Evolutionary conservation across 495 filamentous ascomycete species (phyloP), one percentile per base, ranked within the genome.

Genomic region (Neurospora cerealis): DNA sequence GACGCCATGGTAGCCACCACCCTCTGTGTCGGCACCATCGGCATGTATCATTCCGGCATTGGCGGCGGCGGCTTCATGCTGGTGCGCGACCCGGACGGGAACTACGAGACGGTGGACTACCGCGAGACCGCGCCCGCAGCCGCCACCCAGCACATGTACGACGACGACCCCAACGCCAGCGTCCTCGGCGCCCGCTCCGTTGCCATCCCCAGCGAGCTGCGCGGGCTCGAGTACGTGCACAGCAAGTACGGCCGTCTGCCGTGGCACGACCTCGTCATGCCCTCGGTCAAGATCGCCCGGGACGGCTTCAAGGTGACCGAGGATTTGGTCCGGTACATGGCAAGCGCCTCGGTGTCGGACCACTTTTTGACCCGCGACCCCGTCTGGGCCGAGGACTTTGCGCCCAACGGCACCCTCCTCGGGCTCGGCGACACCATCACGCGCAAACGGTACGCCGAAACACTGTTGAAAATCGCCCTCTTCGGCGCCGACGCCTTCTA

Each of bases 51-150:
- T 81, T 93, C 91, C 38, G 93, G 93, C 6, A 90, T 97, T 42
- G 93, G 93, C 4, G 94, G 94, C 5, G 94, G 94, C n/a, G 94
- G 94, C 1, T 97, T 97, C 81, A 90, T 91, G 86, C 86, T 97
- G 3, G 87, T 95, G 34, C 88, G 91, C 48, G 85, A 88, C 36
- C 82, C 85, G 5, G 82, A 89, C 42, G 91, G 92, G 11, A 80
- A 81, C 39, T 93, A 91, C 78, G 92, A 94, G 75, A 88, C 90
- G 71, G 89, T 96, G 70, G 94, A 97, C 80, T 97, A 95, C 79
- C 87, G 94, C 10, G 94, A 97, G 81, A 91, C 90, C 0, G 94
- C 94, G 2, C 93, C 94, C 4, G 91, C 90, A 0, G 90, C 92
- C 0, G 91, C 93, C 1, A 90, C 84, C 74, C 81, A 92, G 79